Conservation (phyloP, 345 rosid species). For the thale cress (Arabidopsis thaliana) region DNA sequence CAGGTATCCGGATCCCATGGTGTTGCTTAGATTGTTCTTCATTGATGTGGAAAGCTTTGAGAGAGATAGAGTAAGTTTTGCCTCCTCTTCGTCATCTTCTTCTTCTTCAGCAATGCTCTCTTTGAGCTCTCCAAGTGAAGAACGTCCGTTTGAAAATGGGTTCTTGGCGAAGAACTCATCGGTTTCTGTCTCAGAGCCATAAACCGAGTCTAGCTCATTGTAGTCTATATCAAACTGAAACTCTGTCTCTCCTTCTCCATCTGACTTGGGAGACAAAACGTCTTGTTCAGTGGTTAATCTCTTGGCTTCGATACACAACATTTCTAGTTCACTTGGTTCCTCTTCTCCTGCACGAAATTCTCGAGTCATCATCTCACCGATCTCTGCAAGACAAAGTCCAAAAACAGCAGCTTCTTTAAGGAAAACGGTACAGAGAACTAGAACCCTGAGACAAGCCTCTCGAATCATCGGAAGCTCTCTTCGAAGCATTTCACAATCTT, state of each 20-base stretch:
- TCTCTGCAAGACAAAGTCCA: slow-evolving; percentile 53
- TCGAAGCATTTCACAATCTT: slow-evolving; percentile 59
- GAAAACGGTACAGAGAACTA: slow-evolving; percentile 61
- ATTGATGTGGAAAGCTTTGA: slow-evolving; percentile 26
- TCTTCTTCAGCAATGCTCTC: slow-evolving; percentile 48
- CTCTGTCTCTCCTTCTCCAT: slow-evolving; percentile 45
- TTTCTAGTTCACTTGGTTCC: slow-evolving; percentile 72
- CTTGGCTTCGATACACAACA: slow-evolving; percentile 59
- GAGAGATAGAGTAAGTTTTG: slow-evolving; percentile 2
- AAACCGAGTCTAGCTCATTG: slow-evolving; percentile 34
- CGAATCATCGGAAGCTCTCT: slow-evolving; percentile 67
- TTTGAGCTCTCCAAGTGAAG: slow-evolving; percentile 51
- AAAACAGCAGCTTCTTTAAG: slow-evolving; percentile 62
- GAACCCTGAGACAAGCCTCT: slow-evolving; percentile 63
- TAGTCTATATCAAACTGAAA: slow-evolving; percentile 57
- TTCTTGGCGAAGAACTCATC: slow-evolving; percentile 25
- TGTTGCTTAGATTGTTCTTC: slow-evolving; percentile 13
- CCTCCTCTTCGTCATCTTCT: slow-evolving; percentile 39
- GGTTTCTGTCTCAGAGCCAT: neutral
- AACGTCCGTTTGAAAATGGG: slow-evolving; percentile 43
- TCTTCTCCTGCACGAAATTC: slow-evolving; percentile 56
- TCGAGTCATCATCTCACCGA: slow-evolving; percentile 77
- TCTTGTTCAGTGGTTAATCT: slow-evolving; percentile 45
- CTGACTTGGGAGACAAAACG: slow-evolving; percentile 37
- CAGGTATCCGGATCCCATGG: slow-evolving; percentile 22